Percentiles rank a stretch among this genome's conserved stretches.
Evolutionary conservation across 352 stramenopile species (phyloP).

Genomic region (Globisporangium echinulatum): DNA sequence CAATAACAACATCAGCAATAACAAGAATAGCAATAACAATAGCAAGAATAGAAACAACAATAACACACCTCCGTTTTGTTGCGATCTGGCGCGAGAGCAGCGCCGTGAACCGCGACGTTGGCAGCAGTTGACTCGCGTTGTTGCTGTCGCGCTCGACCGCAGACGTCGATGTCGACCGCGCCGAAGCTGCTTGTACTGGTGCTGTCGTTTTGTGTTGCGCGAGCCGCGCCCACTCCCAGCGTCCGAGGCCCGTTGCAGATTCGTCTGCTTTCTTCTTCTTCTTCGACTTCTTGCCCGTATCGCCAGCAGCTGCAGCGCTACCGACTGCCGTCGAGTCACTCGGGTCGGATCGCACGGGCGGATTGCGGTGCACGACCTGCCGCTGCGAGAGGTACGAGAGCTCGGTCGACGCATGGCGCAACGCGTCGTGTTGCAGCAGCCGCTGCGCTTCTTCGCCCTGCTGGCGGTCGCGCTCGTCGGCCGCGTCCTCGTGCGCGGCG

Average conservation of each 20-base stretch:
- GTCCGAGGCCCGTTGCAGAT: constrained; percentile 31
- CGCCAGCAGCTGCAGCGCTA: constrained; percentile 14
- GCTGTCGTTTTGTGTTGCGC: constrained; percentile 28
- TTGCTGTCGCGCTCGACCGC: not conserved
- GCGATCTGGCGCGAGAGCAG: constrained; percentile 23
- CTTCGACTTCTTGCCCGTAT: constrained; percentile 25
- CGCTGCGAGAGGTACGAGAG: constrained; percentile 72
- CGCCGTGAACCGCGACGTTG: constrained; percentile 20
- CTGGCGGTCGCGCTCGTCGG: constrained; percentile 12
- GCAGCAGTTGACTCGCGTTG: constrained; percentile 1
- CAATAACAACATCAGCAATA: not conserved
- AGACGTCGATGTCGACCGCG: not conserved
- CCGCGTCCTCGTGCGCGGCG: constrained; percentile 21
- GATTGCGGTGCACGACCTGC: constrained; percentile 71
- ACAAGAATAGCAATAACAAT: not conserved
- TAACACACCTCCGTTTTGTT: constrained; percentile 5
- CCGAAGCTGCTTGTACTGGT: not conserved
- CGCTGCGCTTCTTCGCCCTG: constrained; percentile 26
- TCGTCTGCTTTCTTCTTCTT: constrained; percentile 28
- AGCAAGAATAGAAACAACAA: not conserved
- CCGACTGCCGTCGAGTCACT: constrained; percentile 1
- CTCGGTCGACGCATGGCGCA: constrained; percentile 59
- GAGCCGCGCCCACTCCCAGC: constrained; percentile 65
- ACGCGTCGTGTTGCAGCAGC: constrained; percentile 35
- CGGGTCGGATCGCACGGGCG: constrained; percentile 30